Conservation (phyloP, 2,329 filamentous ascomycete genomes). For the Falciphora oryzae region DNA sequence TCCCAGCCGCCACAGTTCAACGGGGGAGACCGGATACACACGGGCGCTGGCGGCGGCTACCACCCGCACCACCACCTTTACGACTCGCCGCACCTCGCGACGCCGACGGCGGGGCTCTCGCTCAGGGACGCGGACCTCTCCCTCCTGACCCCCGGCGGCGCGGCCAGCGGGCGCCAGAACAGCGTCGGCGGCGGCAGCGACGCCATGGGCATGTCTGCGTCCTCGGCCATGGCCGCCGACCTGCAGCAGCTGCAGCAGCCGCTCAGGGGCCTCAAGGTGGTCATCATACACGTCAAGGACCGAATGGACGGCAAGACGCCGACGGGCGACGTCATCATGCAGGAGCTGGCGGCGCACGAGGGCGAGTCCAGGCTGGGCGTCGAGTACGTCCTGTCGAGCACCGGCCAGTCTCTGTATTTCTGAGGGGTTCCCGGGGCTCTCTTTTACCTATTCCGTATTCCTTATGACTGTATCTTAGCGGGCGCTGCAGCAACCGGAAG, state of each 20-base stretch:
- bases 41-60: not conserved
- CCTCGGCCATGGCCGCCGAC: slow-evolving; percentile 6
- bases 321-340: slow-evolving; percentile 61
- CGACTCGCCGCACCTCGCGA: slow-evolving; percentile 39
- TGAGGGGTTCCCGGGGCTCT: slow-evolving; percentile 22
- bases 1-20: slow-evolving; percentile 10
- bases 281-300: slow-evolving; percentile 95
- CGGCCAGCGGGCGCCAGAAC: slow-evolving; percentile 8
- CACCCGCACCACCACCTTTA: not conserved
- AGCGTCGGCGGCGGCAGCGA: not conserved
- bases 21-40: too few relatives aligned
- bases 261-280: slow-evolving; percentile 68
- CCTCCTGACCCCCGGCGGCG: slow-evolving; percentile 7
- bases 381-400: slow-evolving; percentile 66
- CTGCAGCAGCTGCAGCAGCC: slow-evolving; percentile 29
- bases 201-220: slow-evolving; percentile 8
- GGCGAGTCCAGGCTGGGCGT: slow-evolving; percentile 64
- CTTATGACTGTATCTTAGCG: not conserved
- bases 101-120: slow-evolving; percentile 41
- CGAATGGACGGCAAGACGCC: slow-evolving; percentile 64
- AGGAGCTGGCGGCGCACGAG: slow-evolving; percentile 63
- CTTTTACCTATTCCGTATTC: not conserved
- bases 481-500: not conserved
- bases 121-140: slow-evolving; percentile 29
- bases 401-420: slow-evolving; percentile 55